Base-by-base conservation (phyloP, 768 basidiomycete genomes). In the Suillus spraguei region DNA sequence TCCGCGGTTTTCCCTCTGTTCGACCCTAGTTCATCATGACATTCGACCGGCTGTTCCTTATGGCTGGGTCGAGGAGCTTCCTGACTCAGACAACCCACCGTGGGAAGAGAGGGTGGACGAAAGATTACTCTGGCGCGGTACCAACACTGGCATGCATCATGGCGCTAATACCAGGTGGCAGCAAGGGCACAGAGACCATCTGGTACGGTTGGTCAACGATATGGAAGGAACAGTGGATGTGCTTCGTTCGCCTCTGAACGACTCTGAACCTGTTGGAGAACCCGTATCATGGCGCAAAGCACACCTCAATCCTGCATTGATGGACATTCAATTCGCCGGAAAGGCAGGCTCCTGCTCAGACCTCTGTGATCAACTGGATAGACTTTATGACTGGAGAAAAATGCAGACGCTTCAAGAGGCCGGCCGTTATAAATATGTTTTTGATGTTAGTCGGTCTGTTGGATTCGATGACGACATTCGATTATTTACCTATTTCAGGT, bases 41-140 rank as follows among this genome's bases (percentile, higher is more conserved):
- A 85, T 89, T 52, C 82, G 82, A 38, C 77, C 81, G 4, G 80
- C 84, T 1, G 77, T 77, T 2, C 78, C 80, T 0, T 83, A 83
- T 56, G 79, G 74, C 17, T 87, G 83, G 83, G 59, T 80, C 0
- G 80, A 78, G 8, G 81, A 82, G 6, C 69, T 70, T 11, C 75
- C 79, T 7, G 76, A 77, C 3, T 71, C 71, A 3, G 78, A 87
- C 66, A 86, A 91, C 72, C 83, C 87, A 10, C 80, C 79, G 0
- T 94, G 88, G 85, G 83, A 86, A 17, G 79, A 83, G 38, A 92
- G 89, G 76, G 35, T 75, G 1, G 83, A 89, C 70, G 85, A 88
- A 64, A 77, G 84, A 4, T 66, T 92, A 20, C 78, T 86, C 46
- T 93, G 92, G 92, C 80, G 92, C 46, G 92, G 92, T 4, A 84